A percentile compares a stretch with the other conserved stretches of the same genome.
Evolutionary conservation across 345 rosid genomes (phyloP).

Genomic region (Corymbia maculata): DNA sequence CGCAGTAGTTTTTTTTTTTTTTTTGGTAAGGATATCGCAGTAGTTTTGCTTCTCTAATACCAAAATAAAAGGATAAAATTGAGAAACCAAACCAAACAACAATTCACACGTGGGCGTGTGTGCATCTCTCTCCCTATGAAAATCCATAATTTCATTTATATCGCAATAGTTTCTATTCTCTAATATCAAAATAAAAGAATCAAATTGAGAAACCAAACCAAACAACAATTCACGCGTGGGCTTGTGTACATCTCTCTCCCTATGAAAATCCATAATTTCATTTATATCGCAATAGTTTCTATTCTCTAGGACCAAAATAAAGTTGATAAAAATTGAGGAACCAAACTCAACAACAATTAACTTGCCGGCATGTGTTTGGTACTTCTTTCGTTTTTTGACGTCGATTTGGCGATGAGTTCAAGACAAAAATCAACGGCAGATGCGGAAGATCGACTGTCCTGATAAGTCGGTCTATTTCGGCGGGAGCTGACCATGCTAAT

Average conservation of each 20-base stretch:
- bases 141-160: not conserved
- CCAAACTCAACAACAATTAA: not conserved
- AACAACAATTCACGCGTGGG: not conserved
- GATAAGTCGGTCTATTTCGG: not conserved
- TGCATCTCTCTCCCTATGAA: not conserved
- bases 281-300: not conserved
- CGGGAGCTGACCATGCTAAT: not conserved
- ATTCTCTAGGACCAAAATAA: not conserved
- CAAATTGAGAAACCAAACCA: not conserved
- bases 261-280: not conserved
- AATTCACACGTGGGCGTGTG: too few species aligned
- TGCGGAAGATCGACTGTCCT: not conserved
- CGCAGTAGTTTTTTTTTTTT: too few species aligned
- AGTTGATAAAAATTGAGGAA: not conserved
- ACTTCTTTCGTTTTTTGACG: fast-evolving
- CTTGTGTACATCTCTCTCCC: not conserved
- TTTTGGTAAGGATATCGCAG: too few species aligned
- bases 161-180: not conserved
- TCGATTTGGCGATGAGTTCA: not conserved
- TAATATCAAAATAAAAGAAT: too few species aligned
- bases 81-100: too few species aligned
- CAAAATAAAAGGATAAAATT: too few species aligned
- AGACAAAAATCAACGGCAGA: not conserved
- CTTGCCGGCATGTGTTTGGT: not conserved
- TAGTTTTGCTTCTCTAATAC: too few species aligned